Base-by-base conservation (phyloP, 495 filamentous ascomycete species). In the Penicillium salamii region DNA sequence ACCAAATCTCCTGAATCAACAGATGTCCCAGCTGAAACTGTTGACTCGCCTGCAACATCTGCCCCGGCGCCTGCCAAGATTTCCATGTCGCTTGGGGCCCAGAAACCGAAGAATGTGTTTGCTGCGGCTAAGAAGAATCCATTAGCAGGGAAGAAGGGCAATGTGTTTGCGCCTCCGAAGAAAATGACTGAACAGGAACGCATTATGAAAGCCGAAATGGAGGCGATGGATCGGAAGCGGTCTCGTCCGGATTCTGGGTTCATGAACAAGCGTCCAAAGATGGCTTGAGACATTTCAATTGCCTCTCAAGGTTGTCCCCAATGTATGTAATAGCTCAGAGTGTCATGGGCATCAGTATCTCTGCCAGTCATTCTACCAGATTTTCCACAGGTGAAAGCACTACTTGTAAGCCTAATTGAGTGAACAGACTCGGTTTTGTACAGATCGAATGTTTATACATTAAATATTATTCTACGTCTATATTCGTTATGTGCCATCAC, bases 151-250 rank as follows among this genome's bases (percentile, higher is more conserved):
- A 87, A 87, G 70, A 88, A 87, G 62, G 69, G 76, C 0, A 64
- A 72, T 23, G 72, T 78, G 12, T 75, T 83, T 42, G 77, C 74
- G 35, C 78, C 80, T 2, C 88, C 87, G 52, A 89, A 87, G 72
- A 80, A 80, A 28, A 90, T 93, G 79, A 88, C 85, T 52, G 87
- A 93, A 65, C 87, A 86, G n/a, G 90, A 95, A 53, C 76, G 90
- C 48, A 93, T 93, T 50, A 95, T 95, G 90, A 88, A 85, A 64
- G 85, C 88, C 52, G 90, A 92, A 53, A 75, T 77, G 69, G 72
- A 91, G 57, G 65, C 69, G 56, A 77, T 88, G 60, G 85, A 92
- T 57, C 74, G 78, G 29, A 92, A 91, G 63, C 76, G 84, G 8
- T 57, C 63, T 32, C 60, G 63, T 36, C 66, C 62, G 9, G 55